Percentiles rank a stretch among this genome's conserved stretches.
Conservation (phyloP, 257 asterid species). For the Misopates orontium region DNA sequence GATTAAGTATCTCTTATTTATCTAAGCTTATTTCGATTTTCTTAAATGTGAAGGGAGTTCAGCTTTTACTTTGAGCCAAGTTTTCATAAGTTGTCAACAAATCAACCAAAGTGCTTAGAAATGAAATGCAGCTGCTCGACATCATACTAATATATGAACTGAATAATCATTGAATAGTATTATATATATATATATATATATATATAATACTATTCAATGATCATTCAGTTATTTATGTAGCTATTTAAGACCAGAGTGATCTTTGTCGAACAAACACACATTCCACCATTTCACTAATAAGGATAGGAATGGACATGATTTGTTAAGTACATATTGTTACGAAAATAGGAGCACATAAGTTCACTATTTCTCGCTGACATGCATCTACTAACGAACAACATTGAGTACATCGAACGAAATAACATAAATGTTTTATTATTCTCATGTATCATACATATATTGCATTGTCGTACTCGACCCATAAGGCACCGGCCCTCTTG, state of each 20-base stretch:
- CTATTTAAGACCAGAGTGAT: conserved; percentile 10
- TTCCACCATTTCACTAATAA: conserved; percentile 30
- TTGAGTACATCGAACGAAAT: background rate
- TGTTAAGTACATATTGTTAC: conserved; percentile 18
- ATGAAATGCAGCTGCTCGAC: too few relatives aligned
- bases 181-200: too few relatives aligned
- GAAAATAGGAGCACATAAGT: conserved; percentile 35
- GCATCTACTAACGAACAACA: conserved; percentile 28
- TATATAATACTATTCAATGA: too few relatives aligned
- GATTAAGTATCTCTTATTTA: too few relatives aligned
- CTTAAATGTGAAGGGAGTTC: too few relatives aligned
- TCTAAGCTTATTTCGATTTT: too few relatives aligned
- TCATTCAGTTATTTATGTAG: too few relatives aligned
- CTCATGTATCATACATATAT: background rate
- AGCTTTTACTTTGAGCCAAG: too few relatives aligned
- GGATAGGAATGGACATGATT: conserved; percentile 26
- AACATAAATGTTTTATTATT: background rate
- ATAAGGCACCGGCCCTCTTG: conserved; percentile 69
- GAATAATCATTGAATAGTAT: background rate
- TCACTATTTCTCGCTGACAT: conserved; percentile 31
- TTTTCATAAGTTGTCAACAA: too few relatives aligned
- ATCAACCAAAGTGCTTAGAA: too few relatives aligned
- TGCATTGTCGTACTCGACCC: conserved; percentile 42
- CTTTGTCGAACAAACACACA: conserved; percentile 1
- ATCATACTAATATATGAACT: too few relatives aligned